These are phyloP conservation scores for Talaromyces sp. DNA, from an alignment of 2,329 filamentous ascomycete genomes.

Conservation along the genomic window DNA sequence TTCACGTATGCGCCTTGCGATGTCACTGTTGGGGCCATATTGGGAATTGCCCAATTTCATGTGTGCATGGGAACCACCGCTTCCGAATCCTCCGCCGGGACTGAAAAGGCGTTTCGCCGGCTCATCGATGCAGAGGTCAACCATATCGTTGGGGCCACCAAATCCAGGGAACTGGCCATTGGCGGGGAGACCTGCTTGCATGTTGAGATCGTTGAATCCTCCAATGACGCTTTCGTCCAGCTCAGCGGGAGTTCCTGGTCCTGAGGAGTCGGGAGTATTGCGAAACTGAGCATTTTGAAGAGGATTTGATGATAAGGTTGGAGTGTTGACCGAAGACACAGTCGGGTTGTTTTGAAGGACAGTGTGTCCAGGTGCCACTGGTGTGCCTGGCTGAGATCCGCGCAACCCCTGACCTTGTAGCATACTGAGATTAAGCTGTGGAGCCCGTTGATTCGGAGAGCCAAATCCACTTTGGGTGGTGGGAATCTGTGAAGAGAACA, in stretches of 20 bases:
- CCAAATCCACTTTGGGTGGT: constrained; percentile 56
- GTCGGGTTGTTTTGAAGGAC: constrained; percentile 91
- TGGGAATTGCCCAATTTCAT: constrained; percentile 71
- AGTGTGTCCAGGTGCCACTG: constrained; percentile 59
- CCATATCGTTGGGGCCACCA: constrained; percentile 45
- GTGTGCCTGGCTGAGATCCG: constrained; percentile 80
- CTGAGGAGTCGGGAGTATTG: constrained; percentile 59
- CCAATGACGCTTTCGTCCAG: constrained; percentile 68
- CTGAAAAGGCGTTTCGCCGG: constrained; percentile 91
- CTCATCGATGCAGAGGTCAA: constrained; percentile 74
- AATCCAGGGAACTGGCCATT: constrained; percentile 37
- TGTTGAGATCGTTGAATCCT: constrained; percentile 56
- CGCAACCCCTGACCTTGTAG: constrained; percentile 70
- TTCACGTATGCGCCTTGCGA: constrained; percentile 60
- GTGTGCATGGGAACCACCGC: constrained; percentile 60
- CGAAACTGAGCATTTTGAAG: constrained; percentile 51
- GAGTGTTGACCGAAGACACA: constrained; percentile 94
- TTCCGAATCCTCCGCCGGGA: constrained; percentile 64
- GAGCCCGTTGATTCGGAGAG: constrained; percentile 49
- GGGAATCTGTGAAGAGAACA: constrained; percentile 51
- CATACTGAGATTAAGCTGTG: constrained; percentile 75
- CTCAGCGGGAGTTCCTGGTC: constrained; percentile 64
- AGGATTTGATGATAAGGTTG: constrained; percentile 76
- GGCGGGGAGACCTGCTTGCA: constrained; percentile 44
- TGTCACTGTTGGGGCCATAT: constrained; percentile 69